phyloP scores from a whole-genome alignment of 108 stramenopile species.

The Asterionellopsis glacialis region DNA sequence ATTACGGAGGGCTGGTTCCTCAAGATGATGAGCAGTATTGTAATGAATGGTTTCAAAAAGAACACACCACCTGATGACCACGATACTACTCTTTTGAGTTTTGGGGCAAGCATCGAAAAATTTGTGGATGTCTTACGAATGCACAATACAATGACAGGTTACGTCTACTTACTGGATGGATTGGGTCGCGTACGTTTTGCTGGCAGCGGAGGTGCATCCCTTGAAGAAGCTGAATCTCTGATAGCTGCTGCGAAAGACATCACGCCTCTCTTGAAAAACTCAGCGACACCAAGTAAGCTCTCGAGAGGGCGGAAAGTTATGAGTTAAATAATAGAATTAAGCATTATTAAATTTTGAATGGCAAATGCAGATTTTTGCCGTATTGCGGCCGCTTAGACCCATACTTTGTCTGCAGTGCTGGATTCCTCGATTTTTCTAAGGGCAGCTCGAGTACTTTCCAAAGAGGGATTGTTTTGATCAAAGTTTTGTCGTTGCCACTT shows the following conservation, averaged over 20 bases:
- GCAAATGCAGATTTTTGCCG: neutral
- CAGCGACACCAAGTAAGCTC: neutral
- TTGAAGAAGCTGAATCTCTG: conserved; percentile 49
- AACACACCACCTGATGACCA: conserved; percentile 59
- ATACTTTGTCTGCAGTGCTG: conserved; percentile 9
- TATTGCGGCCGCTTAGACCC: conserved; percentile 11
- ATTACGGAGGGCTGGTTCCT: conserved; percentile 35
- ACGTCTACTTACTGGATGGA: conserved; percentile 73
- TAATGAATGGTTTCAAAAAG: conserved; percentile 36
- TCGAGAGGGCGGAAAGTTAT: neutral
- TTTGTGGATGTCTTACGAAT: conserved; percentile 70
- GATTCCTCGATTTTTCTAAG: conserved; percentile 12
- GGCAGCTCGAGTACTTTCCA: conserved; percentile 16
- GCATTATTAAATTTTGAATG: neutral
- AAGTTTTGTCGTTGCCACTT: conserved; percentile 40
- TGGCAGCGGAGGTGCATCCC: conserved; percentile 59
- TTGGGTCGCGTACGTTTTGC: conserved; percentile 79
- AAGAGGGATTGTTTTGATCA: conserved; percentile 16
- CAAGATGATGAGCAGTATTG: conserved; percentile 24
- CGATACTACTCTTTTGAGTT: conserved; percentile 58
- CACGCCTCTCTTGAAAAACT: conserved; percentile 1
- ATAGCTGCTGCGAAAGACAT: conserved; percentile 55
- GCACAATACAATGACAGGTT: conserved; percentile 83
- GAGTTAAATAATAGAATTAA: neutral
- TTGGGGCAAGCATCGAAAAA: conserved; percentile 56